Conservation (phyloP, 306 rosid genomes). For the Pueraria montana region DNA sequence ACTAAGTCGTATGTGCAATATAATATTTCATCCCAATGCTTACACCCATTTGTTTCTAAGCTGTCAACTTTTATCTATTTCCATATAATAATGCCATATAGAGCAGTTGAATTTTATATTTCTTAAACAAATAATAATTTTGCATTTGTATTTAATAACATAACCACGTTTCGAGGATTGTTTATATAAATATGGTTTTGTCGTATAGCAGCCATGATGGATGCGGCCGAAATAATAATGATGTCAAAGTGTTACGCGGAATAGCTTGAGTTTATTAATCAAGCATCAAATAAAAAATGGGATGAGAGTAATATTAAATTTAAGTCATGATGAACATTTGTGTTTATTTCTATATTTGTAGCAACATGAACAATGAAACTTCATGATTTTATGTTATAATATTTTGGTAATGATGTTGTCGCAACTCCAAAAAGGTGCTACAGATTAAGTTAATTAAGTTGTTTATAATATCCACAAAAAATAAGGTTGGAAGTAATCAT, state of each 20-base stretch:
- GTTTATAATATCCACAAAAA: conserved; percentile 5
- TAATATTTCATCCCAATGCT: conserved; percentile 42
- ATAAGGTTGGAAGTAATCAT: background rate
- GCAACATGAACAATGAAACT: conserved; percentile 2
- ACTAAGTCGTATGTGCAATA: conserved; percentile 44
- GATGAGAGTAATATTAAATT: conserved; percentile 10
- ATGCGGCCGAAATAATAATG: conserved; percentile 45
- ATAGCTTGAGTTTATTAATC: conserved; percentile 19
- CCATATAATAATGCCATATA: conserved; percentile 31
- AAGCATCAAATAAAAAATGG: conserved; percentile 10
- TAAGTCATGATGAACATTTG: conserved; percentile 38
- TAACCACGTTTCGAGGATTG: conserved; percentile 38
- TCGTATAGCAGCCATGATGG: conserved; percentile 35
- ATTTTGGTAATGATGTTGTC: conserved; percentile 28
- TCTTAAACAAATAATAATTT: conserved; percentile 40
- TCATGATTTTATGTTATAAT: conserved; percentile 18
- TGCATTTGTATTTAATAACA: conserved; percentile 20
- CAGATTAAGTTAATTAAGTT: conserved; percentile 10
- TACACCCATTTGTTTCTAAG: conserved; percentile 51
- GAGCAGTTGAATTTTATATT: conserved; percentile 41
- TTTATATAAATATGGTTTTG: conserved; percentile 33
- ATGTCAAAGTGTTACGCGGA: conserved; percentile 50
- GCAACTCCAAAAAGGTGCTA: conserved; percentile 22
- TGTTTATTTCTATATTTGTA: background rate
- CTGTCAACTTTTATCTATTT: conserved; percentile 51